Evolutionary conservation across 768 basidiomycete genomes (phyloP).

Genomic region (Naganishia vaughanmartiniae): DNA sequence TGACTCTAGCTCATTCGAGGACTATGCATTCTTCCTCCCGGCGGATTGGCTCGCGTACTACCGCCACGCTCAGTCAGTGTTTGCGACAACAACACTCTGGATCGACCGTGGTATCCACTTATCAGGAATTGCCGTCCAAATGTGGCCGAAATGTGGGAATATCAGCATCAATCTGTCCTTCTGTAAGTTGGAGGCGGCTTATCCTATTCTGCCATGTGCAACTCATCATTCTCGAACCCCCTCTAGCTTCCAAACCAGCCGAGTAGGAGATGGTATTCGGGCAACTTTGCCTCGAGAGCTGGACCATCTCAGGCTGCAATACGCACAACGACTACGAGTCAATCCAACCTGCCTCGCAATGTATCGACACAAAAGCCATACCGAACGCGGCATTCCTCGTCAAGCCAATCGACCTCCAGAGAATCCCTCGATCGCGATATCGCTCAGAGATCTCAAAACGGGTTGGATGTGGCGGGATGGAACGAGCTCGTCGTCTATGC

Average conservation of each 20-base stretch:
- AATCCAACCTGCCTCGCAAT: not conserved
- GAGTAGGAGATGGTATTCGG: conserved; percentile 5
- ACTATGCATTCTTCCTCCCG: not conserved
- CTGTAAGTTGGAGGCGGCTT: not conserved
- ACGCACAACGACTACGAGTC: not conserved
- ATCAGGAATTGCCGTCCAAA: not conserved
- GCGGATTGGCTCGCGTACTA: not conserved
- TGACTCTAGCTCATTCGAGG: not conserved
- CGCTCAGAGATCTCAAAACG: not conserved
- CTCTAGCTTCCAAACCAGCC: not conserved
- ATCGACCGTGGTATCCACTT: not conserved
- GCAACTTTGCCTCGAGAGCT: not conserved
- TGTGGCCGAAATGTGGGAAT: not conserved
- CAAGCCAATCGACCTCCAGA: not conserved
- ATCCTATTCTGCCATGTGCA: not conserved
- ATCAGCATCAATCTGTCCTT: not conserved
- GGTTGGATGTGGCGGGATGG: conserved; percentile 10
- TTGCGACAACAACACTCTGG: not conserved
- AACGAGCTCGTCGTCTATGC: not conserved
- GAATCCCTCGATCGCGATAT: not conserved
- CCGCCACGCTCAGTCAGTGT: not conserved
- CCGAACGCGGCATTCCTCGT: not conserved
- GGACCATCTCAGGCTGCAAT: not conserved
- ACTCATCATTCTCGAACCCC: not conserved
- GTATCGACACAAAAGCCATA: not conserved